Base-by-base conservation (phyloP, 768 basidiomycete genomes). In the Psilocybe subaeruginosa region DNA sequence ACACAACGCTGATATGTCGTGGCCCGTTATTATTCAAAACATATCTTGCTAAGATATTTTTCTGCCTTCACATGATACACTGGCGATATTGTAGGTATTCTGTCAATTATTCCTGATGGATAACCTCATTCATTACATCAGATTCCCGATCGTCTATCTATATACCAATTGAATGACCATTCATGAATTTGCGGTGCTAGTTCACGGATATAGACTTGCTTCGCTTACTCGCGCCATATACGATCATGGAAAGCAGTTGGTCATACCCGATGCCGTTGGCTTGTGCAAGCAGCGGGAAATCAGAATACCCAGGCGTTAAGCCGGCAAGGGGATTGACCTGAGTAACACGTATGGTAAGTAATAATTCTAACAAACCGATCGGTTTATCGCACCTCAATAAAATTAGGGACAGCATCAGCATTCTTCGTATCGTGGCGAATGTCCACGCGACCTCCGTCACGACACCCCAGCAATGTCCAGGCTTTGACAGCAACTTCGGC, bases 401-500 rank as follows among this genome's bases (percentile, higher is more conserved):
- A 56, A 45, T 64, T 62, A 0, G 63, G 61, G 12, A 62, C 37
- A 23, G 61, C 63, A 16, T 56, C 23, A 8, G 14, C 17, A 8
- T 41, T 54, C 52, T 53, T 51, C 29, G 27, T 58, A 45, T 68
- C 60, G 16, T 60, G 46, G 11, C 69, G 67, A 50, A 69, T 48
- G 37, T 69, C 68, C 8, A 70, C 43, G 19, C 69, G 63, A 3
- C 69, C 69, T 47, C 64, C 66, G 56, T 70, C 69, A 19, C 66
- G 62, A 39, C 69, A 70, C 9, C 66, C 69, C 23, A 69, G 48
- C 6, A 61, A 7, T 11, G 35, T 62, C 65, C 68, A 70, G 7
- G 65, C 63, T 30, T 54, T 63, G 31, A 71, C 46, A 33, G 70
- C 68, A 8, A 69, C 62, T 11, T 61, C 35, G 1, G 59, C 65